These are phyloP conservation scores for Lasiosphaeria ovina DNA, from an alignment of 495 filamentous ascomycete genomes.

Conservation along the genomic window DNA sequence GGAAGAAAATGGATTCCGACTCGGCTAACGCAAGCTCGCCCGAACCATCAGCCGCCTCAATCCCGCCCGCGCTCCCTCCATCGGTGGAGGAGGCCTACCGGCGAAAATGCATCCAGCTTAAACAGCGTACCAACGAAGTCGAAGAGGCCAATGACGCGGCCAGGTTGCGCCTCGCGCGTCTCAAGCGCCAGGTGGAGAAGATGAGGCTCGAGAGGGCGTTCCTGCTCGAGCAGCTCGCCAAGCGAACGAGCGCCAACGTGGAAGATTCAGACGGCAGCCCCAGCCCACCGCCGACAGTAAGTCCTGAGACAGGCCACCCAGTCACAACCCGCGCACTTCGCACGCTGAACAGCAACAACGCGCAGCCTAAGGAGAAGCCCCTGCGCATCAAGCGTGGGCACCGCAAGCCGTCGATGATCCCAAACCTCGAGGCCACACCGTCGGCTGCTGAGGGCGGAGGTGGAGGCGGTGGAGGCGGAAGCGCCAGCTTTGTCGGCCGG, in stretches of 20 bases:
- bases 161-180: slow-evolving; percentile 72
- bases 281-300: slow-evolving; percentile 68
- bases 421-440: slow-evolving; percentile 22
- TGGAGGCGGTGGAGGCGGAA: slow-evolving; percentile 30
- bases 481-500: slow-evolving; percentile 45
- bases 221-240: slow-evolving; percentile 81
- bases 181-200: slow-evolving; percentile 80
- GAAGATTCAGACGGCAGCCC: slow-evolving; percentile 72
- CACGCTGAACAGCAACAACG: slow-evolving; percentile 23
- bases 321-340: slow-evolving; percentile 18
- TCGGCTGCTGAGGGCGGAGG: slow-evolving; percentile 24
- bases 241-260: slow-evolving; percentile 76
- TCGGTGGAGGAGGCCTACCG: slow-evolving; percentile 96
- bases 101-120: slow-evolving; percentile 93
- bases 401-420: slow-evolving; percentile 49
- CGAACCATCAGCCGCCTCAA: slow-evolving; percentile 38
- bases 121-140: slow-evolving; percentile 84
- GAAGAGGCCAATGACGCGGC: slow-evolving; percentile 83
- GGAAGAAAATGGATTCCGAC: background rate
- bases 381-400: slow-evolving; percentile 82
- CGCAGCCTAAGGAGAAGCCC: slow-evolving; percentile 85
- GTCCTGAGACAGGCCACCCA: slow-evolving; percentile 25
- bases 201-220: slow-evolving; percentile 88
- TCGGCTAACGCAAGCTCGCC: background rate
- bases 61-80: slow-evolving; percentile 71